These are phyloP conservation scores for Polyplosphaeria fusca DNA, from an alignment of 495 filamentous ascomycete species.

Conservation along the genomic window DNA sequence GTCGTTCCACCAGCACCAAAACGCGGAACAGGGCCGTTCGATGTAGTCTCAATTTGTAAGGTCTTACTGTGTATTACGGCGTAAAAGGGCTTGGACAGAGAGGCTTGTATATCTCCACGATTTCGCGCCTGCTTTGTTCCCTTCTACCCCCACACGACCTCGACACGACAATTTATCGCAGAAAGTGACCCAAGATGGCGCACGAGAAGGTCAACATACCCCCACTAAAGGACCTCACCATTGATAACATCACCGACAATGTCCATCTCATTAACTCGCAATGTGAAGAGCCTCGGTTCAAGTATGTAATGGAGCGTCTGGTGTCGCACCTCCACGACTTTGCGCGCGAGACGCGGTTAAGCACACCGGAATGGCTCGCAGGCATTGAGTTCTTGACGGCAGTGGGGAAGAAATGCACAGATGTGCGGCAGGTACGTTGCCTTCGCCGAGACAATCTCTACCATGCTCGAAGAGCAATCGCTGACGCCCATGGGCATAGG, in stretches of 20 bases:
- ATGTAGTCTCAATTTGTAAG: no score
- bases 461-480: neutral
- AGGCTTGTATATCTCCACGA: no score
- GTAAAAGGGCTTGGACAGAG: no score
- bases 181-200: neutral
- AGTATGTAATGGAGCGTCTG: slow-evolving; percentile 43
- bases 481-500: slow-evolving; percentile 44
- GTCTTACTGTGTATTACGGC: no score
- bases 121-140: no score
- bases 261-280: slow-evolving; percentile 44
- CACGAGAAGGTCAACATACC: slow-evolving; percentile 30
- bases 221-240: slow-evolving; percentile 44
- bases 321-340: slow-evolving; percentile 46
- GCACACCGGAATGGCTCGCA: slow-evolving; percentile 44
- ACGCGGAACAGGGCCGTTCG: no score
- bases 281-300: slow-evolving; percentile 38
- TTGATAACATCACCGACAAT: slow-evolving; percentile 48
- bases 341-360: slow-evolving; percentile 43
- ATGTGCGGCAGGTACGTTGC: slow-evolving; percentile 40
- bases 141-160: no score
- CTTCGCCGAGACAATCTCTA: neutral
- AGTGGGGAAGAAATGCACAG: slow-evolving; percentile 45
- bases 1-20: no score
- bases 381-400: slow-evolving; percentile 43
- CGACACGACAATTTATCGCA: no score